phyloP scores from a whole-genome alignment of 768 basidiomycete species.

The Botryobasidium botryosum region DNA sequence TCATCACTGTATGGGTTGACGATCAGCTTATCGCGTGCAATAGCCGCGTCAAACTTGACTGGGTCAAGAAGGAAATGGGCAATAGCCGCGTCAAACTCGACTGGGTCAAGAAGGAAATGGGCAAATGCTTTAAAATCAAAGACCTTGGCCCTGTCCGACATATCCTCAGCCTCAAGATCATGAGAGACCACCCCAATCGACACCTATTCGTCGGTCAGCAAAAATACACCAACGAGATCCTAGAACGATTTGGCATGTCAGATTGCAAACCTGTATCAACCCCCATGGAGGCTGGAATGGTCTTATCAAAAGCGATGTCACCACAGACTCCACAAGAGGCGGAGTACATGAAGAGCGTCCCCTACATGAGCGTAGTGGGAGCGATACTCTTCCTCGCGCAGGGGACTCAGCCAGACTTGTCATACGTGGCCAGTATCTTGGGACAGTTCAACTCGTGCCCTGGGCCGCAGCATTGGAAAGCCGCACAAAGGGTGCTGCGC shows the following conservation, averaged over 20 bases:
- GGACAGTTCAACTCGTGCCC: background rate
- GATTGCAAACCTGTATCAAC: background rate
- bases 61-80: background rate
- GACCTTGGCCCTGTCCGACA: background rate
- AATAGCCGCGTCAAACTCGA: background rate
- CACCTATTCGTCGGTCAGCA: background rate
- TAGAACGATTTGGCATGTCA: background rate
- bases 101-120: background rate
- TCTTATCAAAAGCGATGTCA: background rate
- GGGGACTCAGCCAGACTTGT: background rate
- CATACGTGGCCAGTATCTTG: background rate
- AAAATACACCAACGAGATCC: background rate
- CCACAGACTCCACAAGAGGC: background rate
- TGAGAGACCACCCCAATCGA: background rate
- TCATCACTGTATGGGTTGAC: background rate
- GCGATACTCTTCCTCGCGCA: no score
- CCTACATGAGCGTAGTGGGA: background rate
- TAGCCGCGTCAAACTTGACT: background rate
- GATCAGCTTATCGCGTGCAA: background rate
- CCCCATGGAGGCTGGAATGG: conserved; percentile 1
- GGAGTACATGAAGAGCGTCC: background rate
- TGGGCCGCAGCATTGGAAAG: background rate
- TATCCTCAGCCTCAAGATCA: background rate
- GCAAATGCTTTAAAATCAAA: background rate
- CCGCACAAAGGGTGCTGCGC: background rate